Conservation (phyloP, 164 flowering plant species). For the Paratinospora sagittata region DNA sequence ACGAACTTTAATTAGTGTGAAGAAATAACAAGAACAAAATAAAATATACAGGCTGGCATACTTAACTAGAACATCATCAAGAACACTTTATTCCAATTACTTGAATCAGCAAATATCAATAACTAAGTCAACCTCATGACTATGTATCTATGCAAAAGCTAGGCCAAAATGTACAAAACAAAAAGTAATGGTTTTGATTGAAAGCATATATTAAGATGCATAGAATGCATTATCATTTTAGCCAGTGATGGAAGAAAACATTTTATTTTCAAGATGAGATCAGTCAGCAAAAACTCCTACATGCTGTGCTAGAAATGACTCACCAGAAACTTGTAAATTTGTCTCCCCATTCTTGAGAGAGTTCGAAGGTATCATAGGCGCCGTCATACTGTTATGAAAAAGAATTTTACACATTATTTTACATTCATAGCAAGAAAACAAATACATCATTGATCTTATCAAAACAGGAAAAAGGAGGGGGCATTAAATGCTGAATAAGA, state of each 20-base stretch:
- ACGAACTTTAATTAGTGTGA: not conserved
- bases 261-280: not conserved
- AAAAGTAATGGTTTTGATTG: not conserved
- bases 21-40: not conserved
- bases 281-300: not conserved
- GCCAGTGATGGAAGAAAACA: not conserved
- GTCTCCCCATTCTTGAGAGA: constrained; percentile 76
- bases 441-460: not conserved
- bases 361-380: constrained; percentile 71
- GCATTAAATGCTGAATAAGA: no score
- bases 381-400: constrained; percentile 67
- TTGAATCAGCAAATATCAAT: not conserved
- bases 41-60: not conserved
- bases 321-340: constrained; percentile 71
- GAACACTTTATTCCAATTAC: not conserved
- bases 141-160: not conserved
- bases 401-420: not conserved
- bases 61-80: not conserved
- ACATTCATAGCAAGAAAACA: not conserved
- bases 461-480: not conserved
- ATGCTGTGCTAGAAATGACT: constrained; percentile 6
- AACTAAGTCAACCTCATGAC: not conserved
- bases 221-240: not conserved
- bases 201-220: not conserved
- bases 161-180: not conserved